Percentiles rank a stretch among this genome's conserved stretches.
Evolutionary conservation across 768 basidiomycete genomes (phyloP).

Genomic region (Boletus rufocinnamomeus): DNA sequence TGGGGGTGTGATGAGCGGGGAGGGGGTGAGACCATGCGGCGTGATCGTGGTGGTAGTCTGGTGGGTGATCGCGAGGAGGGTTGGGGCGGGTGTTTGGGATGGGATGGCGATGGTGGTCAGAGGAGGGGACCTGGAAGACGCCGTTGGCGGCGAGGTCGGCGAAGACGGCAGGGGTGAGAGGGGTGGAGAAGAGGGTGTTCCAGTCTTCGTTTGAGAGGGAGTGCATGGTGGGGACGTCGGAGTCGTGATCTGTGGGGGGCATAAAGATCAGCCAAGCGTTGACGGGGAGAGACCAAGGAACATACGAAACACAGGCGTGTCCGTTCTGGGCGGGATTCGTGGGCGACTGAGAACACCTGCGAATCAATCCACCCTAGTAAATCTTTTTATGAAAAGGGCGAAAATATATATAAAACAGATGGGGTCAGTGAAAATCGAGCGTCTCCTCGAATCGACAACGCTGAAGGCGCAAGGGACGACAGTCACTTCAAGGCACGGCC

Average conservation of each 20-base stretch:
- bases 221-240: constrained; percentile 20
- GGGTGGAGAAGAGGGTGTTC: constrained; percentile 59
- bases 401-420: neutral
- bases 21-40: constrained; percentile 30
- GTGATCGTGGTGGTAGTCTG: constrained; percentile 26
- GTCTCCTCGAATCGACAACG: constrained; percentile 11
- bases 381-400: constrained; percentile 19
- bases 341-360: constrained; percentile 2
- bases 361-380: neutral
- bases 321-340: constrained; percentile 10
- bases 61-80: constrained; percentile 18
- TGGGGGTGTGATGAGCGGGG: constrained; percentile 24
- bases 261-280: neutral
- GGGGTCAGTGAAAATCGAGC: neutral
- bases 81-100: constrained; percentile 20
- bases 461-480: constrained; percentile 20
- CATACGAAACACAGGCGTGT: neutral
- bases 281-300: neutral
- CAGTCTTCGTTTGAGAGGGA: constrained; percentile 44
- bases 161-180: constrained; percentile 62
- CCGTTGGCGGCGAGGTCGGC: constrained; percentile 63
- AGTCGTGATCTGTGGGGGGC: neutral
- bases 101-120: constrained; percentile 35
- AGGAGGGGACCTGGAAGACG: constrained; percentile 43
- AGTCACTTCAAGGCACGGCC: constrained; percentile 15